Conservation (phyloP, 2,329 filamentous ascomycete species). For the Alternaria ethzedia region DNA sequence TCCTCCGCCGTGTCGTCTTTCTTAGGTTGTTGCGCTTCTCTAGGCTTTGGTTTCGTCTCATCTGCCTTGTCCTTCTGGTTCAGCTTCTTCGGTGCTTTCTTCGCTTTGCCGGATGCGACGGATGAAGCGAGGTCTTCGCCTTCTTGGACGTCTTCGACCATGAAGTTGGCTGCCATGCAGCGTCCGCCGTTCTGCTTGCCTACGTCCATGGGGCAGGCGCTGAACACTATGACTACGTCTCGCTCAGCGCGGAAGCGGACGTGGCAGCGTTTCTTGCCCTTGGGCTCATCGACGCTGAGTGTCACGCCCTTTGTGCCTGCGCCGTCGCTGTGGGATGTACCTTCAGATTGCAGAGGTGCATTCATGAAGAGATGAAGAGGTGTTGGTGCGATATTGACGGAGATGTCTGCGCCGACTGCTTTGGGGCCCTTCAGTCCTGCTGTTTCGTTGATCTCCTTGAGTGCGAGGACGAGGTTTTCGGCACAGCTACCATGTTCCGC, state of each 20-base stretch:
- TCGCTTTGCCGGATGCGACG: slow-evolving; percentile 23
- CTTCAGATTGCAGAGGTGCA: slow-evolving; percentile 30
- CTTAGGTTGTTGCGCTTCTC: slow-evolving; percentile 12
- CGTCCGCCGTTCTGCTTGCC: slow-evolving; percentile 45
- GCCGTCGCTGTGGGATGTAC: slow-evolving; percentile 16
- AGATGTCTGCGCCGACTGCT: slow-evolving; percentile 56
- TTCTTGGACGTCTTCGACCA: slow-evolving; percentile 42
- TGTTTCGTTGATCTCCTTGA: slow-evolving; percentile 56
- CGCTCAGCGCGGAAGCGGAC: slow-evolving; percentile 46
- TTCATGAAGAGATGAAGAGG: slow-evolving; percentile 56
- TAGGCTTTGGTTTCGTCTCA: slow-evolving; percentile 19
- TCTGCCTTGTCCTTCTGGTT: slow-evolving; percentile 9
- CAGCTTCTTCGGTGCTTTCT: slow-evolving; percentile 25
- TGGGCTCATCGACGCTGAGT: slow-evolving; percentile 39
- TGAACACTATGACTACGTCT: slow-evolving; percentile 47
- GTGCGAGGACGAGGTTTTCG: slow-evolving; percentile 57
- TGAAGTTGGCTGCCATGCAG: slow-evolving; percentile 49
- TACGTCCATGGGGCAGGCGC: slow-evolving; percentile 48
- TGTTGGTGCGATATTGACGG: slow-evolving; percentile 55
- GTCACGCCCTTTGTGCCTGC: slow-evolving; percentile 39
- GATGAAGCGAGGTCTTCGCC: slow-evolving; percentile 33
- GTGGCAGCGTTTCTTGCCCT: slow-evolving; percentile 43
- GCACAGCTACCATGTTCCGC: slow-evolving; percentile 57
- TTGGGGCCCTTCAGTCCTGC: slow-evolving; percentile 55
- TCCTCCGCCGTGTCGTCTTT: neutral